Evolutionary conservation across 2,329 filamentous ascomycete species (phyloP).

Genomic region (Dactylellina cionopaga): DNA sequence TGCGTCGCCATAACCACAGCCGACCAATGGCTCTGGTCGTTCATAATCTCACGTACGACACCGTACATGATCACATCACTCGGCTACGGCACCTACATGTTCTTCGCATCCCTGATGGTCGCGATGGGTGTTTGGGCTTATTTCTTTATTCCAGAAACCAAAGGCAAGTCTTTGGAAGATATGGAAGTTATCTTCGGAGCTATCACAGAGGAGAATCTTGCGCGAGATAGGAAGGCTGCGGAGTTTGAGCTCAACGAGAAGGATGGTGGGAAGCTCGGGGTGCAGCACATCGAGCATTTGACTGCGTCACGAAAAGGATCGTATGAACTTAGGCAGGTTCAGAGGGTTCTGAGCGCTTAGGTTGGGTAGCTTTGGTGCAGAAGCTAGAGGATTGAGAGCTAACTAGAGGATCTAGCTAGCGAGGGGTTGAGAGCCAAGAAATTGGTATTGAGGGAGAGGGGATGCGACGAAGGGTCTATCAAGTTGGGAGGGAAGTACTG

Average conservation of each 20-base stretch:
- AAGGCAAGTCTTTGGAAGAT: slow-evolving; percentile 65
- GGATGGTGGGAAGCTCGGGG: not conserved
- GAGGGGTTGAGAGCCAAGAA: too few relatives aligned
- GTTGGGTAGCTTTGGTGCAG: not conserved
- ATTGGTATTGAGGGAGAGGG: too few relatives aligned
- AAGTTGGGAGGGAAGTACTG: too few relatives aligned
- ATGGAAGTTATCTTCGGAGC: slow-evolving; percentile 59
- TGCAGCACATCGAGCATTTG: slow-evolving; percentile 5
- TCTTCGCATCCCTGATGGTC: slow-evolving; percentile 71
- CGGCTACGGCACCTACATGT: slow-evolving; percentile 25
- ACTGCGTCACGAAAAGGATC: not conserved
- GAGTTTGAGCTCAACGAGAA: slow-evolving; percentile 4
- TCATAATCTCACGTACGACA: slow-evolving; percentile 73
- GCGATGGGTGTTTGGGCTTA: slow-evolving; percentile 69
- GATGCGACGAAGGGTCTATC: too few relatives aligned
- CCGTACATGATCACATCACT: slow-evolving; percentile 72
- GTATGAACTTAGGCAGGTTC: not conserved
- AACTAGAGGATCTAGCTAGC: too few relatives aligned
- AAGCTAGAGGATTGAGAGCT: not conserved
- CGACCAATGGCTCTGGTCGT: slow-evolving; percentile 79
- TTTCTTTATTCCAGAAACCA: slow-evolving; percentile 71
- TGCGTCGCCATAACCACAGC: slow-evolving; percentile 67
- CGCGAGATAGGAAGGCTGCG: not conserved
- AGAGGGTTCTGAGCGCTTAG: not conserved
- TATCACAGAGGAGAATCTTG: not conserved